A percentile compares a stretch with the other conserved stretches of the same genome.
phyloP scores from a whole-genome alignment of 805 yeast species.

The Saturnispora zaruensis region DNA sequence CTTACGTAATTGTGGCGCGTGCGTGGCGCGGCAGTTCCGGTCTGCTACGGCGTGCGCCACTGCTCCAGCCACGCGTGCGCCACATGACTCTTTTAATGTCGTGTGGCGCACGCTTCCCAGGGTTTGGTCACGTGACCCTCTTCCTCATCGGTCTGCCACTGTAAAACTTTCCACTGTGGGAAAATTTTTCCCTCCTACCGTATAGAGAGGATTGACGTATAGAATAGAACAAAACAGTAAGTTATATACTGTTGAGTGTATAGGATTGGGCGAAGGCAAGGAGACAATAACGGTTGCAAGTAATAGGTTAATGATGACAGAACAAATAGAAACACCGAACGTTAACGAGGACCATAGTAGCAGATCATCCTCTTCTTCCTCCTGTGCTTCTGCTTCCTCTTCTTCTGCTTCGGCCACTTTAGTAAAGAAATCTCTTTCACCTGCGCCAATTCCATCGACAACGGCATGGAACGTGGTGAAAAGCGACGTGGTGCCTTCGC shows the following conservation, averaged over 20 bases:
- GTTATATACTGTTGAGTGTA: too few species aligned
- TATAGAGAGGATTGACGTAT: too few species aligned
- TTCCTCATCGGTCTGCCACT: too few species aligned
- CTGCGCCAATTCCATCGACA: slow-evolving; percentile 57
- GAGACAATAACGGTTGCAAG: too few species aligned
- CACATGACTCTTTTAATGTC: too few species aligned
- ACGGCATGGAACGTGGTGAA: slow-evolving; percentile 49
- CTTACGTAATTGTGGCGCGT: too few species aligned
- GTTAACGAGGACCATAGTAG: neutral
- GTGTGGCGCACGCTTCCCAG: too few species aligned
- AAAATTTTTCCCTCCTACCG: too few species aligned
- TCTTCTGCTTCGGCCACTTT: neutral
- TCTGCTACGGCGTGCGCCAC: neutral
- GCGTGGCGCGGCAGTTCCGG: too few species aligned
- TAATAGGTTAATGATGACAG: neutral
- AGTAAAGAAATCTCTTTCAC: slow-evolving; percentile 28
- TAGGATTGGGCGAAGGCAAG: too few species aligned
- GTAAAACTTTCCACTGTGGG: too few species aligned
- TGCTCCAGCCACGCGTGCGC: neutral
- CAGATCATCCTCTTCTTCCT: neutral
- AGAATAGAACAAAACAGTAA: too few species aligned
- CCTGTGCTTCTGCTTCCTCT: neutral
- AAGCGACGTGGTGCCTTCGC: slow-evolving; percentile 17
- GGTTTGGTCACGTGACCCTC: neutral
- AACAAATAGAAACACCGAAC: neutral